Conservation (phyloP, 345 rosid genomes). For the Camelina hispida region DNA sequence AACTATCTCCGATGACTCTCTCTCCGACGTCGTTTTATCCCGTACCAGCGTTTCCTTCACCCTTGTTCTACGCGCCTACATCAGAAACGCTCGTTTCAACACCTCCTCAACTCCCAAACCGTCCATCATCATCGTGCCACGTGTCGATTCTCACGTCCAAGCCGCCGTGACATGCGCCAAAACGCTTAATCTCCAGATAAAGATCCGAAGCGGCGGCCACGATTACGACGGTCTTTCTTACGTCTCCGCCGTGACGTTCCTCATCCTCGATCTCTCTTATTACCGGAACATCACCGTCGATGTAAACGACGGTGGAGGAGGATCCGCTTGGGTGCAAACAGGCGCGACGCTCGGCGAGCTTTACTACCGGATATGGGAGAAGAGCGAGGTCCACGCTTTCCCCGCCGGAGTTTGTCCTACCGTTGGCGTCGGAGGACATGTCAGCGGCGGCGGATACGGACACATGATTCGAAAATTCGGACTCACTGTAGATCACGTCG, state of each 20-base stretch:
- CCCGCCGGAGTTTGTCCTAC: constrained; percentile 59
- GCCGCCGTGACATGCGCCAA: constrained; percentile 53
- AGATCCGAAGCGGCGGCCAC: constrained; percentile 61
- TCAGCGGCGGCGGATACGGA: constrained; percentile 57
- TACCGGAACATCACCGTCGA: constrained; percentile 48
- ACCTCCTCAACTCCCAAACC: constrained; percentile 56
- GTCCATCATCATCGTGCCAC: constrained; percentile 49
- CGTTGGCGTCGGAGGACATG: constrained; percentile 57
- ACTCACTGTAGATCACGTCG: constrained; percentile 48
- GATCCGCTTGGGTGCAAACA: constrained; percentile 57
- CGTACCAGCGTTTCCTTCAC: constrained; percentile 32
- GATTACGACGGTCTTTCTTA: constrained; percentile 71
- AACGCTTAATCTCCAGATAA: constrained; percentile 43
- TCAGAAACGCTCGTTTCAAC: constrained; percentile 55
- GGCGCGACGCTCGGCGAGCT: constrained; percentile 61
- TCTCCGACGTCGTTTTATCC: constrained; percentile 39
- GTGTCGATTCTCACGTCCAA: constrained; percentile 54
- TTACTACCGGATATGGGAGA: constrained; percentile 49
- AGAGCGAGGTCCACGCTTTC: constrained; percentile 53
- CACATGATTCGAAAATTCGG: constrained; percentile 55
- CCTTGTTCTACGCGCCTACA: constrained; percentile 39
- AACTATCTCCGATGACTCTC: background rate
- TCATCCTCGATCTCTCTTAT: constrained; percentile 56
- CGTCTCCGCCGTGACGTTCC: constrained; percentile 48
- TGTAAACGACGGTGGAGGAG: constrained; percentile 33